A percentile compares a stretch with the other conserved stretches of the same genome.
Conservation (phyloP, 805 yeast genomes). For the Maudiozyma turicensis region DNA sequence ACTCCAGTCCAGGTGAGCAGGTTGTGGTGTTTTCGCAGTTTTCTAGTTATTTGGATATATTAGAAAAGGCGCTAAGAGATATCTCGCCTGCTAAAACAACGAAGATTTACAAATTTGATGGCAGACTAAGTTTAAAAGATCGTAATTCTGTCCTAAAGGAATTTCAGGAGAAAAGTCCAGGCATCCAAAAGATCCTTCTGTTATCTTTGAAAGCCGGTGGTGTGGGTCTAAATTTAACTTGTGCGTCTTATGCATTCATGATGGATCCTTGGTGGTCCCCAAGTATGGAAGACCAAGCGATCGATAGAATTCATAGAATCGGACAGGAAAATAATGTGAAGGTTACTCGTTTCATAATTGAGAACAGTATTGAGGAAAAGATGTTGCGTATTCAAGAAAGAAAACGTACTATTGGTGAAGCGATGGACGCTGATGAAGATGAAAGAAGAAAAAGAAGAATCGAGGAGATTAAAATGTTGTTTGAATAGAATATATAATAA, state of each 20-base stretch:
- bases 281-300: constrained; percentile 83
- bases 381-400: constrained; percentile 83
- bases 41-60: constrained; percentile 68
- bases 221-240: constrained; percentile 80
- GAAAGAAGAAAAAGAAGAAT: constrained; percentile 60
- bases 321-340: constrained; percentile 71
- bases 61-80: constrained; percentile 49
- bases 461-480: constrained; percentile 62
- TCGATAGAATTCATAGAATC: constrained; percentile 83
- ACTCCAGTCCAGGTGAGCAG: constrained; percentile 54
- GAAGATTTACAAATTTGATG: constrained; percentile 66
- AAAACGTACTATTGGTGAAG: constrained; percentile 66
- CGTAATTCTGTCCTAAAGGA: constrained; percentile 50
- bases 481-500: constrained; percentile 30
- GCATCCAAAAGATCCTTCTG: constrained; percentile 41
- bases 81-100: constrained; percentile 31
- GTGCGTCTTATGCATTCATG: constrained; percentile 75
- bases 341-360: constrained; percentile 72
- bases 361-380: constrained; percentile 74
- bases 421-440: constrained; percentile 65
- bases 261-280: constrained; percentile 99
- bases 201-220: constrained; percentile 89
- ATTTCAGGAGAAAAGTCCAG: constrained; percentile 35
- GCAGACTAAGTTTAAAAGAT: constrained; percentile 57
- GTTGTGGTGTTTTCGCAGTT: constrained; percentile 88